A percentile compares a stretch with the other conserved stretches of the same genome.
Evolutionary conservation across 768 basidiomycete species (phyloP).

Genomic region (Lactifluus hygrophoroides): DNA sequence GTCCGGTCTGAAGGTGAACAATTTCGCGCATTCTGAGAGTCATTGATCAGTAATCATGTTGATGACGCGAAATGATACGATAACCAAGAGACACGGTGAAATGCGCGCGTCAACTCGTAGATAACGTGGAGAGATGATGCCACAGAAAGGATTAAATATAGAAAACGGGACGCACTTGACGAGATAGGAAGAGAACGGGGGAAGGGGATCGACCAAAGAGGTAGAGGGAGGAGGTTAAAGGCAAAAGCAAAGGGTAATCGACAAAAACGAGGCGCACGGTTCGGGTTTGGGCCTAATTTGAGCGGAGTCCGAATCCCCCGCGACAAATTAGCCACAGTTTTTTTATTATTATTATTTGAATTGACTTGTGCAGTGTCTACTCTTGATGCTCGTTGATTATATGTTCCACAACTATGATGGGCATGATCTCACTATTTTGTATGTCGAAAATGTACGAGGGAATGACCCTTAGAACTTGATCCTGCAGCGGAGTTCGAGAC

Average conservation of each 20-base stretch:
- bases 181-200: constrained; percentile 14
- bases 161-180: constrained; percentile 15
- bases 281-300: constrained; percentile 19
- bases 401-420: neutral
- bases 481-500: neutral
- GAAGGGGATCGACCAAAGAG: constrained; percentile 14
- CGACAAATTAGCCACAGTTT: neutral
- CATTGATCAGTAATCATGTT: neutral
- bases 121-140: neutral
- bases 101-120: neutral
- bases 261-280: constrained; percentile 19
- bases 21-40: constrained; percentile 89
- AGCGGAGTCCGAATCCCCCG: constrained; percentile 12
- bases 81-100: neutral
- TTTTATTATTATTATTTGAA: no score
- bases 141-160: neutral
- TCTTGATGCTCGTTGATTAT: neutral
- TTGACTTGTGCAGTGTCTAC: neutral
- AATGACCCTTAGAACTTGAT: neutral
- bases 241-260: constrained; percentile 9
- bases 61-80: constrained; percentile 14
- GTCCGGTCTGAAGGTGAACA: constrained; percentile 98
- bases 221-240: constrained; percentile 14
- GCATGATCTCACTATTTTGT: neutral
- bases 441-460: neutral